Conservation (phyloP, 2,329 filamentous ascomycete genomes). For the Neopestalotiopsis sp. region DNA sequence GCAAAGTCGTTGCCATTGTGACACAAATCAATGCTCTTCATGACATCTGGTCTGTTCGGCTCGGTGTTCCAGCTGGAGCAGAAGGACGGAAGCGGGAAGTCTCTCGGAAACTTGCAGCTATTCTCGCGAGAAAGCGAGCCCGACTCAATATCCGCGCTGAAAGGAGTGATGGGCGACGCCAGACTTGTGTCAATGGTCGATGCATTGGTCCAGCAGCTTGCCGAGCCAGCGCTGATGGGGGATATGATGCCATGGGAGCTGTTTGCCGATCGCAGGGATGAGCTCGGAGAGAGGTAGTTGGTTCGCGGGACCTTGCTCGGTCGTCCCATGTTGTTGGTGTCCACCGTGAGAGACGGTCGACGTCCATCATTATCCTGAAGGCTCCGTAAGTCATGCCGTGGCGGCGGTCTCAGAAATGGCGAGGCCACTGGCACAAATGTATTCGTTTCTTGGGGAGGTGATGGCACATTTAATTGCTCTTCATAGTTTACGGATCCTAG, state of each 20-base stretch:
- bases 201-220: constrained; percentile 42
- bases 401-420: background rate
- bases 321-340: constrained; percentile 33
- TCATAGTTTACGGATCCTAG: constrained; percentile 34
- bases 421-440: background rate
- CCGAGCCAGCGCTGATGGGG: constrained; percentile 44
- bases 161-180: constrained; percentile 50
- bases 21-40: constrained; percentile 19
- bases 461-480: constrained; percentile 13
- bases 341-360: constrained; percentile 36
- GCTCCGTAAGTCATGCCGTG: background rate
- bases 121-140: constrained; percentile 23
- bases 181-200: constrained; percentile 48
- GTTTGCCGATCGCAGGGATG: constrained; percentile 42
- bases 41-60: background rate
- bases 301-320: constrained; percentile 30
- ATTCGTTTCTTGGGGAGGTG: background rate
- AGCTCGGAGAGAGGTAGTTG: constrained; percentile 35
- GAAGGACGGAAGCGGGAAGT: constrained; percentile 28
- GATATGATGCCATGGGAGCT: constrained; percentile 50
- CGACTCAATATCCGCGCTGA: constrained; percentile 37
- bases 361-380: constrained; percentile 13
- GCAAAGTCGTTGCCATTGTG: constrained; percentile 32
- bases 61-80: constrained; percentile 23
- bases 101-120: constrained; percentile 28